Evolutionary conservation across 345 rosid genomes (phyloP), one percentile per base, ranked within the genome.

Genomic region (Gossypium mustelinum): DNA sequence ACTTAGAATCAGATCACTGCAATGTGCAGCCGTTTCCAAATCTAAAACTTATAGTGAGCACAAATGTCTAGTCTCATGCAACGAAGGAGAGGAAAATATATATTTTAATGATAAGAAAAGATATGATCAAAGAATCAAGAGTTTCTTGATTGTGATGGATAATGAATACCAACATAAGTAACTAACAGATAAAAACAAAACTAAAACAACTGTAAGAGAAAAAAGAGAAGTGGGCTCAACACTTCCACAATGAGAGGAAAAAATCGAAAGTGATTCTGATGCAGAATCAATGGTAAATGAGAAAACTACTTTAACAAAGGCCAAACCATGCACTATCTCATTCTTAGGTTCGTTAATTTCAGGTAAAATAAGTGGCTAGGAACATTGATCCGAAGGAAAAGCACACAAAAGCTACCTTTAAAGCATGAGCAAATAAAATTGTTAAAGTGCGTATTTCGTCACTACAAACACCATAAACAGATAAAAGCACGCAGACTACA

Each of bases 271-370:
- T 68, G 70, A 45, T 44, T 47, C 72, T 22, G 25, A 9, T 11
- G 22, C 60, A 56, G 29, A 24, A 47, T n/a, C 13, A 24, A 58
- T 22, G 22, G 16, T 24, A 24, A 58, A 78, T 25, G 12, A 44
- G 45, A 18, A 67, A 73, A 25, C 0, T 4, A 24, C 10, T 61
- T 45, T 25, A 17, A 60, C 22, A 29, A 25, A 73, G 58, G 25
- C 24, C 51, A 6, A 73, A 61, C 10, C 29, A 72, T 72, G 13
- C 50, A 47, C 17, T 2, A 61, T 9, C 59, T 24, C 67, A 73
- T 45, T 47, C 76, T 62, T 62, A 45, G 62, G 70, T 62, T 52
- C 27, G 41, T 72, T 72, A 25, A 56, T 18, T 72, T 41, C 20
- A 62, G 34, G 73, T 60, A 29, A 52, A 14, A 69, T 14, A 69